phyloP scores from a whole-genome alignment of 2,329 filamentous ascomycete genomes.

The Emericellopsis atlantica region DNA sequence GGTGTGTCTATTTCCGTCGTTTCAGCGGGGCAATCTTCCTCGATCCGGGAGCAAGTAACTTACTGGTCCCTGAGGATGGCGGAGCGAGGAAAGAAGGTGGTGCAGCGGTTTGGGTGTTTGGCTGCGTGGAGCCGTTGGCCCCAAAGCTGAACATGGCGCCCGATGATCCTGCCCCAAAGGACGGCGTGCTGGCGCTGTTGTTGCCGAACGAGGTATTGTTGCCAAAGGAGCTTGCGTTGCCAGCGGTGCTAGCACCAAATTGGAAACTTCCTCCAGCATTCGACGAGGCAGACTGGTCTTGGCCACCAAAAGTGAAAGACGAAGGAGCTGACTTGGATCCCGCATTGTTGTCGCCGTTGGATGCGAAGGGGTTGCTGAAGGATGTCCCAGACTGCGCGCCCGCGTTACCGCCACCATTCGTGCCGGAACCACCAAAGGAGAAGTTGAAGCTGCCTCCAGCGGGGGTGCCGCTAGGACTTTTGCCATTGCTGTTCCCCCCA shows the following conservation, averaged over 20 bases:
- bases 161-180: slow-evolving; percentile 7
- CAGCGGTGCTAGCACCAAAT: slow-evolving; percentile 17
- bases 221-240: slow-evolving; percentile 22
- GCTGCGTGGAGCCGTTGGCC: slow-evolving; percentile 4
- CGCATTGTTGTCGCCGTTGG: slow-evolving; percentile 8
- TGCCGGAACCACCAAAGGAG: slow-evolving; percentile 6
- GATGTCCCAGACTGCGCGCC: slow-evolving; percentile 10
- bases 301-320: slow-evolving; percentile 23
- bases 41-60: slow-evolving; percentile 24
- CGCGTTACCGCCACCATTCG: slow-evolving; percentile 2
- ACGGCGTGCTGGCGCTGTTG: not conserved
- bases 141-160: slow-evolving; percentile 6
- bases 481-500: slow-evolving; percentile 11
- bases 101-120: slow-evolving; percentile 4
- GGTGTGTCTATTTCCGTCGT: slow-evolving; percentile 38
- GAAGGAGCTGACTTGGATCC: not conserved
- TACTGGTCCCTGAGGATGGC: slow-evolving; percentile 31
- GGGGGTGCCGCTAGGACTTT: slow-evolving; percentile 4
- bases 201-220: slow-evolving; percentile 2
- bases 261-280: slow-evolving; percentile 19
- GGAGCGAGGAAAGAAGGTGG: slow-evolving; percentile 20
- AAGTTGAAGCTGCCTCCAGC: slow-evolving; percentile 15
- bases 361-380: slow-evolving; percentile 27
- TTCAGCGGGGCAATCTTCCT: slow-evolving; percentile 31
- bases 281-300: slow-evolving; percentile 11